Conservation (phyloP, 1,284 basidiomycete genomes). For the Cryptococcus hybrid region DNA sequence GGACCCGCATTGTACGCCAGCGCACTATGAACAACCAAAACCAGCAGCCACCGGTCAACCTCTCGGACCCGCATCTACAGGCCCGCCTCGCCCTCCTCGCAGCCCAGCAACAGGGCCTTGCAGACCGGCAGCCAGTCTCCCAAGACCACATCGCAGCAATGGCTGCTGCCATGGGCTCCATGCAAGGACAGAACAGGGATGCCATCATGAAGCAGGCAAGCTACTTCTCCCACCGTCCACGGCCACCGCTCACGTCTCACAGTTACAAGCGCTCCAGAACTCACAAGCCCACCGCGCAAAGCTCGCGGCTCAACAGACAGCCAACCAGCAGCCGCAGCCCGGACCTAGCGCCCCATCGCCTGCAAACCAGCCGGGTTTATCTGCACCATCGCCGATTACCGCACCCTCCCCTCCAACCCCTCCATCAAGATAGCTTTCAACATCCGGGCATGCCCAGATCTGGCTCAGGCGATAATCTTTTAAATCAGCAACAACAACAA, state of each 20-base stretch:
- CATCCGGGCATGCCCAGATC: neutral
- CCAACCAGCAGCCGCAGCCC: constrained; percentile 3
- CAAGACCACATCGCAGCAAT: constrained; percentile 14
- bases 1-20: neutral
- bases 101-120: constrained; percentile 11
- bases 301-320: constrained; percentile 9
- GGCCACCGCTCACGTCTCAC: neutral
- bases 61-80: constrained; percentile 10
- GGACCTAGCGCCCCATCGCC: no score
- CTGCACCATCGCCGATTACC: no score
- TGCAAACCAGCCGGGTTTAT: no score
- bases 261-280: constrained; percentile 36
- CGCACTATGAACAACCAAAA: neutral
- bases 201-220: constrained; percentile 44
- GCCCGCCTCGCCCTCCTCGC: constrained; percentile 11
- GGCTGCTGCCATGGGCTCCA: constrained; percentile 8
- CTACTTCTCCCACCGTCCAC: neutral
- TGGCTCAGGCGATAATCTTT: neutral
- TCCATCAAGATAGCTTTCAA: neutral
- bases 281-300: constrained; percentile 27
- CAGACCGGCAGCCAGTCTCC: constrained; percentile 1
- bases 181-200: constrained; percentile 32
- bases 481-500: neutral
- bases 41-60: neutral
- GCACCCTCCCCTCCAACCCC: neutral